Evolutionary conservation across 495 filamentous ascomycete genomes (phyloP), one percentile per base, ranked within the genome.

Genomic region (Talaromyces ruber): DNA sequence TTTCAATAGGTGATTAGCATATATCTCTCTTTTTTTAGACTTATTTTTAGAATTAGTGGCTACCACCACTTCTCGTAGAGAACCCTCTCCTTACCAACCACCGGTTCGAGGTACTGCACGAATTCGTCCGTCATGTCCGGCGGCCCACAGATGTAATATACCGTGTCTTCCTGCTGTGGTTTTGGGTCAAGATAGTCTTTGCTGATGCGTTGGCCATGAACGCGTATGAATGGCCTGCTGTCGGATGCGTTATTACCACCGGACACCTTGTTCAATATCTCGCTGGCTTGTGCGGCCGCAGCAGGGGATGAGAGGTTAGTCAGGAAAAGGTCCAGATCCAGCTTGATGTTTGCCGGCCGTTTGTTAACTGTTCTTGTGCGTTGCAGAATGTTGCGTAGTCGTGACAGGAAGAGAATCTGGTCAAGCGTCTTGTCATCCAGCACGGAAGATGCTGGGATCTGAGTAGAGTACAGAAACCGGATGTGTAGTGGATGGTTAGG

Each of bases 21-120:
- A 54, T 25, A n/a, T n/a, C n/a, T n/a, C n/a, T n/a, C n/a, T n/a
- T n/a, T n/a, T n/a, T n/a, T n/a, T n/a, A n/a, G n/a, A n/a, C n/a
- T n/a, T n/a, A n/a, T n/a, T n/a, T n/a, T n/a, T n/a, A n/a, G 9
- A 11, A 29, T 43, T 3, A 6, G 12, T 16, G 16, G 55, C 34
- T 59, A 94, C 92, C 92, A 96, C 92, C 91, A 96, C 65, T 90
- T 93, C 74, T 96, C 92, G 67, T 80, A 93, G 37, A 92, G 71
- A 0, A 95, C 87, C 22, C 82, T 77, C 30, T 82, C 71, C 18
- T 83, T 76, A 1, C 63, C 64, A 3, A 70, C 65, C 2, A 85
- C 68, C 16, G 74, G 73, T n/a, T 76, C 76, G 0, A 93, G 88
- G 63, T 91, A 81, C 61, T 86, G 81, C 0, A 93, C 89, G 64